phyloP scores from a whole-genome alignment of 2,329 filamentous ascomycete genomes.

The Sporothrix phasma region DNA sequence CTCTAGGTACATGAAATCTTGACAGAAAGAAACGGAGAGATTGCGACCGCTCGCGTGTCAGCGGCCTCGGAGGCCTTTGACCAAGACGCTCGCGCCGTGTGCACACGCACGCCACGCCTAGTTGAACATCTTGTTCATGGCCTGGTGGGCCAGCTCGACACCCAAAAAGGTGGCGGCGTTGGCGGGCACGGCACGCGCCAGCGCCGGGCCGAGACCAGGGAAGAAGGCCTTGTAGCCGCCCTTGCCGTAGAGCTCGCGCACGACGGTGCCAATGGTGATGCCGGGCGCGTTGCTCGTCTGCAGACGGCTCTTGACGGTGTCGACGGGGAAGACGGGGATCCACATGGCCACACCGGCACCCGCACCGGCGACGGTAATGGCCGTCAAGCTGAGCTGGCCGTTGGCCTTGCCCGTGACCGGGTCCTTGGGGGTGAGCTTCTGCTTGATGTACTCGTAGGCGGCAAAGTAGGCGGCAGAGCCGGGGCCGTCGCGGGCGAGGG shows the following conservation, averaged over 20 bases:
- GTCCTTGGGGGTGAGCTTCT: slow-evolving; percentile 72
- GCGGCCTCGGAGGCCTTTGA: not conserved
- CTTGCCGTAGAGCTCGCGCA: slow-evolving; percentile 70
- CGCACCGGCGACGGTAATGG: slow-evolving; percentile 78
- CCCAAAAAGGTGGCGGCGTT: slow-evolving; percentile 93
- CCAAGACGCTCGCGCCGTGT: not conserved
- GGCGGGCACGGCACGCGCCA: slow-evolving; percentile 86
- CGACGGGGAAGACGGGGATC: slow-evolving; percentile 96
- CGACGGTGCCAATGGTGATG: slow-evolving; percentile 67
- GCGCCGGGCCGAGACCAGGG: slow-evolving; percentile 86
- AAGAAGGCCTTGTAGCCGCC: slow-evolving; percentile 91
- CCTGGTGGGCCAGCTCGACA: slow-evolving; percentile 73
- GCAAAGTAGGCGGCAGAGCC: slow-evolving; percentile 94
- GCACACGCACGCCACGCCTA: slow-evolving; percentile 20
- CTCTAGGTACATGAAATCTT: not conserved
- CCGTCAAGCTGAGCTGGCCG: slow-evolving; percentile 69
- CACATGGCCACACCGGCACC: slow-evolving; percentile 96
- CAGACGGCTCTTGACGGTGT: slow-evolving; percentile 89
- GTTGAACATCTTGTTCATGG: slow-evolving; percentile 66
- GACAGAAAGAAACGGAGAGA: not conserved
- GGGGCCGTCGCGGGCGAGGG: slow-evolving; percentile 84
- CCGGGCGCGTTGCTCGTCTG: slow-evolving; percentile 77
- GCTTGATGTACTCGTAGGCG: slow-evolving; percentile 93
- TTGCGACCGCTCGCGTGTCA: not conserved
- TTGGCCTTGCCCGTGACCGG: slow-evolving; percentile 55